Base-by-base conservation (phyloP, 768 basidiomycete genomes). In the Strobilomyces dryophilus region DNA sequence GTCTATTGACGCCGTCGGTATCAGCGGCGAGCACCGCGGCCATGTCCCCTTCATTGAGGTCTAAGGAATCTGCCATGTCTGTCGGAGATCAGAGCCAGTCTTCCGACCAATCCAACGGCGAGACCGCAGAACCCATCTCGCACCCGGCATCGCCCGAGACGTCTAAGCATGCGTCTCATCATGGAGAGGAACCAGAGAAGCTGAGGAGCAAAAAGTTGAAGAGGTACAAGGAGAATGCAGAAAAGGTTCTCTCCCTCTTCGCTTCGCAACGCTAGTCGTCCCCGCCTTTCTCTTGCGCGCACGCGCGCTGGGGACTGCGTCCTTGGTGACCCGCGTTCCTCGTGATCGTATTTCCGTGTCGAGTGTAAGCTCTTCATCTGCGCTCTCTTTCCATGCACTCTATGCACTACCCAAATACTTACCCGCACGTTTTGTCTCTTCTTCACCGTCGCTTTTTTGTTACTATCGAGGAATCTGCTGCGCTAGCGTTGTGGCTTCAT, bases 221-320 rank as follows among this genome's bases (percentile, higher is more conserved):
- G 77, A 90, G 85, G 73, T 89, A 89, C 74, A 92, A 91, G 73
- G 85, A 90, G 65, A 87, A 85, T 56, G 89, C 90, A 3, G 89
- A 91, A 75, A 92, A 92, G 59, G 79, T 92, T 51, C 77, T 92
- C 53, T 89, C 89, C 31, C 74, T 92, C 57, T 92, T 92, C 69
- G 85, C 85, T 40, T 81, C 86, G 26, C 85, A 87, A 55, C 85
- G 79, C 53, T 80, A 78, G 62, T 63, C 67, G 44, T 68, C 63
- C 6, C 26, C 11, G 34, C 27, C 31, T 47, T 45, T 24, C 41
- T 24, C 17, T 29, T 9, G 5, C 14, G 8, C 20, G 5, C 44
- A n/a, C n/a, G 17, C 20, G 56, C 52, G 52, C 57, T 32, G 53
- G 49, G 61, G 65, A 56, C 62, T 58, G 68, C 66, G 52, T 63